Evolutionary conservation across 2,329 filamentous ascomycete species (phyloP).

Genomic region (Metarhizium brunneum): DNA sequence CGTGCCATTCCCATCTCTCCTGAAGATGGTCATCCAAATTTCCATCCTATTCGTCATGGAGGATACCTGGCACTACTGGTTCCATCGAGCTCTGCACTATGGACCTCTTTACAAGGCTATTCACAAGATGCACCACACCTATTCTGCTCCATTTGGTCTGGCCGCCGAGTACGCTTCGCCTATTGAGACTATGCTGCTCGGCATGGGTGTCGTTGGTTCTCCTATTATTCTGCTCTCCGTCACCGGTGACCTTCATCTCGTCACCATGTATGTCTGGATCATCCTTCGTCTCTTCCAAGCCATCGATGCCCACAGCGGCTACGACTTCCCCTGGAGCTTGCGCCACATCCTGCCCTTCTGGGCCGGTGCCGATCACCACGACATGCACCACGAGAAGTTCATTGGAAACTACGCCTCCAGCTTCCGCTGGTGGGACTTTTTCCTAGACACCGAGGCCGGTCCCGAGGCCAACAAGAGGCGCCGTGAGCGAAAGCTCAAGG

Average conservation of each 20-base stretch:
- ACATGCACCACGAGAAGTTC: conserved; percentile 96
- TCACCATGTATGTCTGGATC: conserved; percentile 99
- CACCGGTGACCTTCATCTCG: conserved; percentile 80
- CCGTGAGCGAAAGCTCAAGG: conserved; percentile 64
- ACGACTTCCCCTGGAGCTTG: conserved; percentile 96
- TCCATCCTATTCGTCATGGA: conserved; percentile 91
- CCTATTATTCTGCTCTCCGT: conserved; percentile 78
- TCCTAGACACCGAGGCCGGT: conserved; percentile 87
- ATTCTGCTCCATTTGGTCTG: conserved; percentile 92
- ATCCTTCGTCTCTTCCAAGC: conserved; percentile 88
- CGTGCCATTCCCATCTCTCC: conserved; percentile 78
- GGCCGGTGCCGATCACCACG: conserved; percentile 95
- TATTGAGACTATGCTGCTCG: conserved; percentile 92
- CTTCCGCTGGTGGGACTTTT: conserved; percentile 98
- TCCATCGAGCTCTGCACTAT: conserved; percentile 86
- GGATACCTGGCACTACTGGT: conserved; percentile 98
- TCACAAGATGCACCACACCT: conserved; percentile 99
- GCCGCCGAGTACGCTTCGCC: conserved; percentile 97
- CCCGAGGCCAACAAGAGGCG: conserved; percentile 78
- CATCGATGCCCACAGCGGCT: conserved; percentile 94
- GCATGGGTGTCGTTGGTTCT: conserved; percentile 71
- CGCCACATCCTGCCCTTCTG: conserved; percentile 96
- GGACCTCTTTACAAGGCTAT: conserved; percentile 91
- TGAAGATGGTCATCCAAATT: conserved; percentile 87
- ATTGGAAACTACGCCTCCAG: conserved; percentile 96